These are phyloP conservation scores for Plantago ovata DNA, from an alignment of 257 asterid species.

Conservation along the genomic window DNA sequence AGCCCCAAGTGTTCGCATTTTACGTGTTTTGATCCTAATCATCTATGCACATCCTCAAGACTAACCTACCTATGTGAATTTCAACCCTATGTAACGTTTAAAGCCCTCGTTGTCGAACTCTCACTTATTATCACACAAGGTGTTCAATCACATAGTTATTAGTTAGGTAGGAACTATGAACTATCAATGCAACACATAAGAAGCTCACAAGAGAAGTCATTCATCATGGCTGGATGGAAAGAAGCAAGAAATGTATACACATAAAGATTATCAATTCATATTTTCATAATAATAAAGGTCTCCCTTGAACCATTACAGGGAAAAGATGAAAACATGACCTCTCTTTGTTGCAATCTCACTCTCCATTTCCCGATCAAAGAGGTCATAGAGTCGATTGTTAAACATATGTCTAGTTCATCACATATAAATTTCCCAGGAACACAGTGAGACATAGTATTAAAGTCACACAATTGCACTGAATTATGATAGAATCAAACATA, in stretches of 20 bases:
- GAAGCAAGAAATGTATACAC: constrained; percentile 17
- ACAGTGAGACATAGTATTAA: constrained; percentile 30
- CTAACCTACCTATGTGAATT: no score
- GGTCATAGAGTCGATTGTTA: constrained; percentile 34
- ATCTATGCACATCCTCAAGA: no score
- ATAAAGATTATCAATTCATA: constrained; percentile 25
- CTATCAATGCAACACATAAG: not conserved
- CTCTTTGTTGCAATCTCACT: constrained; percentile 34
- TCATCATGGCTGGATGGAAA: constrained; percentile 14
- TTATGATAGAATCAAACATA: constrained; percentile 30
- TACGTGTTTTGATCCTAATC: no score
- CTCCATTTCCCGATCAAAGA: constrained; percentile 43
- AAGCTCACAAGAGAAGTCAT: constrained; percentile 1
- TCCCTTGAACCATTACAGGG: constrained; percentile 16
- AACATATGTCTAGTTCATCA: constrained; percentile 32
- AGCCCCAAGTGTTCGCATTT: no score
- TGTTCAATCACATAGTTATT: not conserved
- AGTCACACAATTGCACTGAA: constrained; percentile 37
- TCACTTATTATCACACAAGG: constrained; percentile 1
- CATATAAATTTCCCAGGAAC: constrained; percentile 38
- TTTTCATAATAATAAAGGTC: constrained; percentile 18
- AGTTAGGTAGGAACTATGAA: constrained; percentile 2
- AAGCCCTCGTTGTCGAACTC: not conserved
- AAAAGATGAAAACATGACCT: constrained; percentile 17
- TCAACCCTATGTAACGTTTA: no score